These are phyloP conservation scores for Candida maris DNA, from an alignment of 805 yeast genomes.

Conservation along the genomic window DNA sequence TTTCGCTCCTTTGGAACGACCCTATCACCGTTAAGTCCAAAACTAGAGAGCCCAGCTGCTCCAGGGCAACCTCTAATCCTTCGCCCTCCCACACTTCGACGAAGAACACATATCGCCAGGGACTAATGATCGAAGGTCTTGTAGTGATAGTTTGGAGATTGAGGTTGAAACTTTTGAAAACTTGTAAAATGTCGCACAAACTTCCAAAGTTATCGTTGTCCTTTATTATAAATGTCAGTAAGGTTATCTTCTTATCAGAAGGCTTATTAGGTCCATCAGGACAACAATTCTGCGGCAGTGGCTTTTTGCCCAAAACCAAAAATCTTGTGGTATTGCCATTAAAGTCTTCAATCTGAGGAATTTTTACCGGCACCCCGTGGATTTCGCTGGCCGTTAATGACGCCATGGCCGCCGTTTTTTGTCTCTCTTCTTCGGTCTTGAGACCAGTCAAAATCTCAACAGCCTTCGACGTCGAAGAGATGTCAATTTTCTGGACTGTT, in stretches of 20 bases:
- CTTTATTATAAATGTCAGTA: constrained; percentile 62
- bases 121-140: constrained; percentile 62
- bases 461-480: constrained; percentile 80
- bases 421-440: constrained; percentile 28
- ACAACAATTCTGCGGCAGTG: constrained; percentile 10
- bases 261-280: constrained; percentile 5
- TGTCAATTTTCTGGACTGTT: constrained; percentile 54
- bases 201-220: constrained; percentile 70
- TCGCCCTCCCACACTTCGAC: constrained; percentile 55
- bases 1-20: constrained; percentile 26
- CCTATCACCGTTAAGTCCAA: constrained; percentile 58
- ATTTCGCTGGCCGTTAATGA: constrained; percentile 62
- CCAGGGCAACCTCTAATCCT: constrained; percentile 32
- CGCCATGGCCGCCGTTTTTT: constrained; percentile 66
- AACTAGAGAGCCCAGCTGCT: constrained; percentile 42
- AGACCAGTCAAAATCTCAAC: constrained; percentile 56
- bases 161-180: constrained; percentile 51
- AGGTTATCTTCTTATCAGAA: constrained; percentile 37
- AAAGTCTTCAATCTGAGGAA: constrained; percentile 63
- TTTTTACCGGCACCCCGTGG: constrained; percentile 53
- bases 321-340: constrained; percentile 83
- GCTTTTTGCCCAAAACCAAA: constrained; percentile 52
- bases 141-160: constrained; percentile 73
- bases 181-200: constrained; percentile 58
- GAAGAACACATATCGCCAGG: constrained; percentile 84